Evolutionary conservation across 1,284 basidiomycete species (phyloP), one percentile per base, ranked within the genome.

Genomic region (Mycosarcoma mackinlayi): DNA sequence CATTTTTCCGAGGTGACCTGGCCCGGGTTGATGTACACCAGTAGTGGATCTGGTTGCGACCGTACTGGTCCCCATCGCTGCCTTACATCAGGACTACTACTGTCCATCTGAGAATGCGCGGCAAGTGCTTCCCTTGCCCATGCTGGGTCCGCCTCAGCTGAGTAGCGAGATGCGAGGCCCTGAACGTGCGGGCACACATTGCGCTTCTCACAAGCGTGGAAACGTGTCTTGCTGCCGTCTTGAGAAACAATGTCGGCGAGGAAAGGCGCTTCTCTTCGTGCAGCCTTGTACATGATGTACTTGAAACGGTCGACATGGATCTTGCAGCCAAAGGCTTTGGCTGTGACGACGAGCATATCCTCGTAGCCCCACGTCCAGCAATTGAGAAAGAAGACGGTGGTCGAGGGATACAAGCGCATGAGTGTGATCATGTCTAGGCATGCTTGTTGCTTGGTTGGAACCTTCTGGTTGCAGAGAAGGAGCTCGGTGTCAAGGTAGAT

Each of bases 291-390:
- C 18, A 94, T 87, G 13, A 82, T 82, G 68, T 88, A 79, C 81
- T 96, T 96, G 85, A 95, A 95, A 31, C 90, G 86, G 81, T 96
- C 94, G 28, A 93, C 86, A 73, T 97, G 93, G 56, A 97, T 90
- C 90, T 92, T 74, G 3, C 44, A 51, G 13, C 73, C 70, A 23
- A 76, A 76, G 6, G 65, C 66, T 46, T 70, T 69, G 19, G 70
- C 66, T 4, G 65, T 59, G 41, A 54, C 53, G 30, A 64, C 45
- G 30, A 76, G 55, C 56, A 76, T 62, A 35, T 68, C 67, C 35
- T 73, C 74, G 62, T 84, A 86, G 24, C 94, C 94, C 89, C 91
- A 93, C 0, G 93, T 96, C 94, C 94, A 97, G 0, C 87, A 83
- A 73, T 97, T 93, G 65, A 97, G 86, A 84, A 92, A 97, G 84